A percentile compares a stretch with the other conserved stretches of the same genome.
Evolutionary conservation across 129 eudicot genomes (phyloP).

Genomic region (carrot (Daucus carota)): DH1_v3.0 NC_030382.2:44545501-44546000

Average conservation of each 20-base stretch:
- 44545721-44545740: neutral
- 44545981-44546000: neutral
- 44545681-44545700: neutral
- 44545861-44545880: neutral
- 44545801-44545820: neutral
- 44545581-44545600: neutral
- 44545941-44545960: neutral
- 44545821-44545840: neutral
- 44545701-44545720: neutral
- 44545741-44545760: neutral
- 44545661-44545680: neutral
- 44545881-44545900: neutral
- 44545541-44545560: constrained; percentile 32
- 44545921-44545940: neutral
- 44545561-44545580: constrained; percentile 16
- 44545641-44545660: constrained; percentile 14
- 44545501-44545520: neutral
- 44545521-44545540: constrained; percentile 46
- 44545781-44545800: neutral
- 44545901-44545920: neutral
- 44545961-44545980: neutral
- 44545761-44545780: neutral
- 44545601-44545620: constrained; percentile 10
- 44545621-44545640: neutral
- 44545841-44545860: neutral